Conservation (phyloP, 805 yeast genomes). For the Jamesozyma jinghongensis region DNA sequence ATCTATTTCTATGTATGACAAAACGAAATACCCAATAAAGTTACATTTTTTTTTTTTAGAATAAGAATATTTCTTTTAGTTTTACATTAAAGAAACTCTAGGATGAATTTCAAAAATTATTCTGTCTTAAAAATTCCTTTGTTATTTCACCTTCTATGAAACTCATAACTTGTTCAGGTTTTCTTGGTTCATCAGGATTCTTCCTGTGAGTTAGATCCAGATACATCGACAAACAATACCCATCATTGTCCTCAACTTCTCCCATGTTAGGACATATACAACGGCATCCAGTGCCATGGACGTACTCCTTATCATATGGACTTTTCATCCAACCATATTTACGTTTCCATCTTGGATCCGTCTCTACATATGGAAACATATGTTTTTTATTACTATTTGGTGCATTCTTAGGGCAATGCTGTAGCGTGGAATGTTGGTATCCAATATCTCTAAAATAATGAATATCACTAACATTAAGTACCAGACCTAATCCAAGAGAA, state of each 20-base stretch:
- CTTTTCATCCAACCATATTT: conserved; percentile 16
- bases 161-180: conserved; percentile 4
- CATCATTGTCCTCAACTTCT: conserved; percentile 50
- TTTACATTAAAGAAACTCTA: too few relatives aligned
- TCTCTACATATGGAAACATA: conserved; percentile 32
- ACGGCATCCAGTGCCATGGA: conserved; percentile 69
- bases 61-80: too few relatives aligned
- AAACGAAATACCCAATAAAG: background rate
- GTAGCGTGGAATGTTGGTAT: conserved; percentile 68
- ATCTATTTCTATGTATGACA: too few relatives aligned
- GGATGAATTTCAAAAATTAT: background rate
- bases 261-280: conserved; percentile 64
- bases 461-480: conserved; percentile 56
- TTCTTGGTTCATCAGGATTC: conserved; percentile 2
- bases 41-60: background rate
- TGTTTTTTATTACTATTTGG: conserved; percentile 6
- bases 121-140: conserved; percentile 3
- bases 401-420: conserved; percentile 69
- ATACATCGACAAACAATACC: conserved; percentile 48
- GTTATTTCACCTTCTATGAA: background rate
- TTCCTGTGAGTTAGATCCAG: conserved; percentile 19
- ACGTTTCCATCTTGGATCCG: conserved; percentile 18
- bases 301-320: conserved; percentile 31
- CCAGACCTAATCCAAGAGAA: conserved; percentile 74
- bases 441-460: conserved; percentile 94